Evolutionary conservation across 352 stramenopile genomes (phyloP).

Genomic region (Pythium phragmitis): DNA sequence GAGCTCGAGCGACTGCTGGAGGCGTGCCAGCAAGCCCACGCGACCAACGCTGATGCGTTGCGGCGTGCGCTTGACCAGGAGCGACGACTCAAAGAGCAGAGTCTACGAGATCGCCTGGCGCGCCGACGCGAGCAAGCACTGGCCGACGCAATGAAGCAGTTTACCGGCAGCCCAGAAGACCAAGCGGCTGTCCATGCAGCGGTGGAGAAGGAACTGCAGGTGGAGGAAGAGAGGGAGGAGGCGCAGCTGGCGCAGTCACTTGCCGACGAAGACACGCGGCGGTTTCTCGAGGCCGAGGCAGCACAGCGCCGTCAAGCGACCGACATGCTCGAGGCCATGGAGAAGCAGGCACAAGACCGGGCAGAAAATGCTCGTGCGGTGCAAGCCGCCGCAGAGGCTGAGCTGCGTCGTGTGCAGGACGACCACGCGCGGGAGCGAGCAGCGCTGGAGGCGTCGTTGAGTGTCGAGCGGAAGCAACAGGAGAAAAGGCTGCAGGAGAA

Average conservation of each 20-base stretch:
- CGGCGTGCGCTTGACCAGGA: slow-evolving; percentile 12
- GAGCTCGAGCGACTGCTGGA: slow-evolving; percentile 16
- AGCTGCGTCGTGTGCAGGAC: slow-evolving; percentile 49
- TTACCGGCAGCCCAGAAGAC: background rate
- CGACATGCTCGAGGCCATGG: slow-evolving; percentile 26
- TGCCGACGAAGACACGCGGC: slow-evolving; percentile 9
- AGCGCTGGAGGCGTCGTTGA: slow-evolving; percentile 41
- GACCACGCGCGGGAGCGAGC: slow-evolving; percentile 63
- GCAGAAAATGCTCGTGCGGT: slow-evolving; percentile 8
- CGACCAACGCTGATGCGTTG: slow-evolving; percentile 10
- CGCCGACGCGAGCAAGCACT: slow-evolving; percentile 12
- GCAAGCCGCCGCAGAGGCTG: slow-evolving; percentile 35
- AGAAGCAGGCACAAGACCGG: slow-evolving; percentile 1
- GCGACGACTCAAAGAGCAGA: slow-evolving; percentile 16
- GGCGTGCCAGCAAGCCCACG: slow-evolving; percentile 11
- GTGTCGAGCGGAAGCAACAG: slow-evolving; percentile 56
- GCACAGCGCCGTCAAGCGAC: slow-evolving; percentile 38
- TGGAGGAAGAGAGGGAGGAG: slow-evolving; percentile 9
- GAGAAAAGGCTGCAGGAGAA: slow-evolving; percentile 56
- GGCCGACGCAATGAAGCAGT: slow-evolving; percentile 6
- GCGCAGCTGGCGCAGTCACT: slow-evolving; percentile 6
- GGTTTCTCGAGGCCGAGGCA: slow-evolving; percentile 17
- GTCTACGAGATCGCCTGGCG: slow-evolving; percentile 14
- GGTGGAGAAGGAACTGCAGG: slow-evolving; percentile 7
- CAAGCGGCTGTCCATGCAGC: background rate